These are phyloP conservation scores for Apophysomyces variabilis DNA, from an alignment of 371 early-diverging fungal genomes.

Conservation along the genomic window DNA sequence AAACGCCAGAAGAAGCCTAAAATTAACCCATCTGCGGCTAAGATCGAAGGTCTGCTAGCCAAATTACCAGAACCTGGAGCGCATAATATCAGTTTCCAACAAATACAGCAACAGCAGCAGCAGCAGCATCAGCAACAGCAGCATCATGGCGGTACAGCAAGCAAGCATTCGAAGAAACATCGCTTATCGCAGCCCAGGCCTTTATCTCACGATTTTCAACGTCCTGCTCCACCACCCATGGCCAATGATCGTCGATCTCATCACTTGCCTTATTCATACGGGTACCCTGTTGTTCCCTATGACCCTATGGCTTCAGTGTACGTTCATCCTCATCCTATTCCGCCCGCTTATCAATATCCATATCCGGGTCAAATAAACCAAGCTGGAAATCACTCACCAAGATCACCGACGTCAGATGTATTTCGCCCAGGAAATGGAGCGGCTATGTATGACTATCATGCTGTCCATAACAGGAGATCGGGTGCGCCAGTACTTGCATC, in stretches of 20 bases:
- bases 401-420: slow-evolving; percentile 1
- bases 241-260: slow-evolving; percentile 6
- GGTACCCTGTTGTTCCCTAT: slow-evolving; percentile 4
- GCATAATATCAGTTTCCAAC: slow-evolving; percentile 26
- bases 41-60: slow-evolving; percentile 19
- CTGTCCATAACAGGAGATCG: not conserved
- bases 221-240: not conserved
- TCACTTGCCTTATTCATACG: slow-evolving; percentile 1
- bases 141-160: not conserved
- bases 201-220: slow-evolving; percentile 1
- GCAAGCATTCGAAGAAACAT: not conserved
- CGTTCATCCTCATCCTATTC: not conserved
- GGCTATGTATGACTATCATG: not conserved
- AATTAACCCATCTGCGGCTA: slow-evolving; percentile 15
- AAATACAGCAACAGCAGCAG: slow-evolving; percentile 7
- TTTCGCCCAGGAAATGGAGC: slow-evolving; percentile 3
- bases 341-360: slow-evolving; percentile 5
- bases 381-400: slow-evolving; percentile 1
- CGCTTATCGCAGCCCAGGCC: not conserved
- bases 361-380: slow-evolving; percentile 8
- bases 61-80: slow-evolving; percentile 22
- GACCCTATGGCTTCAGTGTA: slow-evolving; percentile 6
- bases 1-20: slow-evolving; percentile 23
- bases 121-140: not conserved
- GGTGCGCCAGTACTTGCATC: not conserved